phyloP scores from a whole-genome alignment of 1,284 basidiomycete species.

The Trichosporon sp. region DNA sequence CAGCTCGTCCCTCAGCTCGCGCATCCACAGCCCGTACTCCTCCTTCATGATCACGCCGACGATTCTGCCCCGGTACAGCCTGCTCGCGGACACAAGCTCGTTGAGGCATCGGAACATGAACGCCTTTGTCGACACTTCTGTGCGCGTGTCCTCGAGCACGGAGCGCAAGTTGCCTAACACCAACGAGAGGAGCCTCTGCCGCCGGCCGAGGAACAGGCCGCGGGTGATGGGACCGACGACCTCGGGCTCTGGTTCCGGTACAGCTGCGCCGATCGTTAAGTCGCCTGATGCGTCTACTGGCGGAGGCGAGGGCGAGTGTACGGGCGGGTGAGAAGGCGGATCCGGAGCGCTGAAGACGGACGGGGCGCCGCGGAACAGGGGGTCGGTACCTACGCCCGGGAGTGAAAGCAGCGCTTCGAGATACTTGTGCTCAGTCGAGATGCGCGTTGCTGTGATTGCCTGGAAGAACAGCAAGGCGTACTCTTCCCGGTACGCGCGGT shows the following conservation, averaged over 20 bases:
- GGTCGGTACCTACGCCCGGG: slow-evolving; percentile 39
- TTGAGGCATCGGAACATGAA: slow-evolving; percentile 53
- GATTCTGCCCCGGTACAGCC: slow-evolving; percentile 11
- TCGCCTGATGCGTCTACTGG: slow-evolving; percentile 28
- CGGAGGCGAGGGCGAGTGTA: slow-evolving; percentile 1
- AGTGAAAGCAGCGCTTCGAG: slow-evolving; percentile 55
- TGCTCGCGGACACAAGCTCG: slow-evolving; percentile 35
- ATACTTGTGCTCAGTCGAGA: slow-evolving; percentile 67
- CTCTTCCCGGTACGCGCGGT: slow-evolving; percentile 59
- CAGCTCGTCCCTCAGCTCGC: not conserved
- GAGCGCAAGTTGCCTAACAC: slow-evolving; percentile 39
- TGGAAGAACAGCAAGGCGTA: slow-evolving; percentile 66
- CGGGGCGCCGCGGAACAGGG: slow-evolving; percentile 38
- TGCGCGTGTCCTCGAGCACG: slow-evolving; percentile 35
- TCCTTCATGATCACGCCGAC: slow-evolving; percentile 23
- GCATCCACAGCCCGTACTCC: slow-evolving; percentile 23
- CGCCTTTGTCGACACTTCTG: slow-evolving; percentile 40
- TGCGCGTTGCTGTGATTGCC: slow-evolving; percentile 61
- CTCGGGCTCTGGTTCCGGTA: not conserved
- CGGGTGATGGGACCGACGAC: slow-evolving; percentile 21
- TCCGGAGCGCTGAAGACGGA: slow-evolving; percentile 21
- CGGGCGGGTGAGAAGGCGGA: slow-evolving; percentile 28
- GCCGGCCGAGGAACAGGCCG: slow-evolving; percentile 35
- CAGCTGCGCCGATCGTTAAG: not conserved
- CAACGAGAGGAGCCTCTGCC: slow-evolving; percentile 32